phyloP scores from a whole-genome alignment of 345 rosid genomes.

The Angophora floribunda region DNA sequence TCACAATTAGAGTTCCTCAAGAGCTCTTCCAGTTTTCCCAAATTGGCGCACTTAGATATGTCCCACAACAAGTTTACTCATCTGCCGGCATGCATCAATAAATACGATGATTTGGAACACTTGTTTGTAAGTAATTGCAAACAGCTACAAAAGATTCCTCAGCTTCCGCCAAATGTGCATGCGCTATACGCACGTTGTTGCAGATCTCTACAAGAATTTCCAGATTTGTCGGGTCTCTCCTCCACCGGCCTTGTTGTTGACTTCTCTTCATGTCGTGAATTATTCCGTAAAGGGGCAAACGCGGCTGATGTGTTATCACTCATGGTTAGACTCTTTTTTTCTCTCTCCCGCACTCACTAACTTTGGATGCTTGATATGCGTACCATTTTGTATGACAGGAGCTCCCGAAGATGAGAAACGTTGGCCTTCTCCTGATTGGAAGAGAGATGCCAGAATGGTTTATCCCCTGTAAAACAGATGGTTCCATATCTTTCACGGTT shows the following conservation, averaged over 20 bases:
- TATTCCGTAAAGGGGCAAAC: not conserved
- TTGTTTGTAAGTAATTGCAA: rapidly evolving
- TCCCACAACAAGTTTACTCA: too few relatives aligned
- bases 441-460: not conserved
- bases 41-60: too few relatives aligned
- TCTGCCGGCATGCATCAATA: not conserved
- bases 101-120: too few relatives aligned
- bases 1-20: too few relatives aligned
- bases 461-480: not conserved
- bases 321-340: not conserved
- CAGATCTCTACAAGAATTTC: too few relatives aligned
- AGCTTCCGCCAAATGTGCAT: not conserved
- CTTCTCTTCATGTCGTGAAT: too few relatives aligned
- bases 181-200: rapidly evolving
- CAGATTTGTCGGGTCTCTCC: too few relatives aligned
- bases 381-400: not conserved
- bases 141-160: not conserved
- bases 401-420: not conserved
- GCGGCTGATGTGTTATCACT: not conserved
- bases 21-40: too few relatives aligned
- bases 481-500: not conserved
- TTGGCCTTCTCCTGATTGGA: not conserved
- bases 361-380: not conserved
- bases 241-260: too few relatives aligned
- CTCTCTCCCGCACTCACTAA: too few relatives aligned